Percentiles rank a stretch among this genome's conserved stretches.
Conservation (phyloP, 164 flowering plant genomes). For the Houttuynia cordata region DNA sequence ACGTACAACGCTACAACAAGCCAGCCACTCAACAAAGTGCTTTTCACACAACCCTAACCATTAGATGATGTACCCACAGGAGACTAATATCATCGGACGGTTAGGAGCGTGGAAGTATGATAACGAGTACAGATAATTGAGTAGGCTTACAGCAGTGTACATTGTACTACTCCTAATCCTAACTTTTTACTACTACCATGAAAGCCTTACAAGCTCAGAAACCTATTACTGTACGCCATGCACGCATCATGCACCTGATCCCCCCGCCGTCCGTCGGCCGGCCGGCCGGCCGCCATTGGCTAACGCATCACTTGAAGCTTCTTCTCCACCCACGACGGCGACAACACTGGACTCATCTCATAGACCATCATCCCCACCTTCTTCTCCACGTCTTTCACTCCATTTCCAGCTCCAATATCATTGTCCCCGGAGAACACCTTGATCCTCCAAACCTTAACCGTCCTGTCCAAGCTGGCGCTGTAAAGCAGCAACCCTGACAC, state of each 20-base stretch:
- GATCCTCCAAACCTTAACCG: constrained; percentile 42
- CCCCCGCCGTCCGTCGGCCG: no score
- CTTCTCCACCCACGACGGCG: constrained; percentile 74
- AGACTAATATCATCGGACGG: no score
- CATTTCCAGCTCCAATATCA: constrained; percentile 3
- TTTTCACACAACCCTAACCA: no score
- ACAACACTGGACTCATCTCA: constrained; percentile 47
- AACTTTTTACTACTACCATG: no score
- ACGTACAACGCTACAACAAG: no score
- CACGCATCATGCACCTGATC: not conserved
- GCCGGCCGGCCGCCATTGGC: no score
- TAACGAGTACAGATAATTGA: no score
- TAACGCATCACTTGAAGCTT: constrained; percentile 26
- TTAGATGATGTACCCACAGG: no score
- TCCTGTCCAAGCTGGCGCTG: constrained; percentile 35
- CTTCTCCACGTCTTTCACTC: not conserved
- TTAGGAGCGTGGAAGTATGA: no score
- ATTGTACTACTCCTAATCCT: no score
- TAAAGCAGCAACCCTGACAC: constrained; percentile 25
- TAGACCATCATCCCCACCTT: constrained; percentile 12
- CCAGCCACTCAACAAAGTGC: no score
- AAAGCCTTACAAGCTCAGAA: not conserved
- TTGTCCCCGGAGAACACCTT: constrained; percentile 18
- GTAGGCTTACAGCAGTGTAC: no score
- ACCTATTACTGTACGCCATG: not conserved